Evolutionary conservation across 202 grass and related monocot genomes (phyloP).

Genomic region (Setaria viridis): DNA sequence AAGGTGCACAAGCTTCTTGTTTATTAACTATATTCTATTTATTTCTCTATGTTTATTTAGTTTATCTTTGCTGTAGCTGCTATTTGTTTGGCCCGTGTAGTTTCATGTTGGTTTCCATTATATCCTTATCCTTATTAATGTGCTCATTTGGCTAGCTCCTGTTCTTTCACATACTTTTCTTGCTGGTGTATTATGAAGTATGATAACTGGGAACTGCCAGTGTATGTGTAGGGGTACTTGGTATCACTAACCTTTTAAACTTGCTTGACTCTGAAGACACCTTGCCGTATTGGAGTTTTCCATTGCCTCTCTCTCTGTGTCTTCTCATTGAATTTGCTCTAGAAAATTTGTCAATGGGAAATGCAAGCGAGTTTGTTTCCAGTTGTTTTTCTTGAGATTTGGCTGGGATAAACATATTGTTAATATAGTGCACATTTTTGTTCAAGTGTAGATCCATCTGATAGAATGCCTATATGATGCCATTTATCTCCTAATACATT

Average conservation of each 20-base stretch:
- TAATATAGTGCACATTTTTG: neutral
- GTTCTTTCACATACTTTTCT: conserved; percentile 29
- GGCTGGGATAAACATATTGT: neutral
- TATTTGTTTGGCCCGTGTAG: conserved; percentile 17
- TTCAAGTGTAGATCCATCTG: conserved; percentile 30
- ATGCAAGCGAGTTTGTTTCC: neutral
- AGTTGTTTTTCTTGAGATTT: conserved; percentile 32
- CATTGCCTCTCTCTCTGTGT: neutral
- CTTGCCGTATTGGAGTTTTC: conserved; percentile 4
- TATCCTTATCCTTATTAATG: conserved; percentile 26
- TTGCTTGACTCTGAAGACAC: neutral
- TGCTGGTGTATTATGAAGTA: neutral
- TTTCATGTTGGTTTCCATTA: conserved; percentile 21
- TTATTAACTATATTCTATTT: conserved; percentile 31
- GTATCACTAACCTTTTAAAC: conserved; percentile 36
- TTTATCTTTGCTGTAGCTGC: conserved; percentile 23
- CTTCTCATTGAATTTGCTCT: neutral
- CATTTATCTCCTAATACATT: neutral
- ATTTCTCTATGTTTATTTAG: conserved; percentile 26
- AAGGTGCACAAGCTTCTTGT: conserved; percentile 62
- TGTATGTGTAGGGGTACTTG: neutral
- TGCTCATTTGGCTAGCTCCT: conserved; percentile 34
- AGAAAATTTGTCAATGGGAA: neutral
- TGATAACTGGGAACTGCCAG: conserved; percentile 17
- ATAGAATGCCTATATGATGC: conserved; percentile 22